Base-by-base conservation (phyloP, 495 filamentous ascomycete species). In the Aspergillus campestris region DNA sequence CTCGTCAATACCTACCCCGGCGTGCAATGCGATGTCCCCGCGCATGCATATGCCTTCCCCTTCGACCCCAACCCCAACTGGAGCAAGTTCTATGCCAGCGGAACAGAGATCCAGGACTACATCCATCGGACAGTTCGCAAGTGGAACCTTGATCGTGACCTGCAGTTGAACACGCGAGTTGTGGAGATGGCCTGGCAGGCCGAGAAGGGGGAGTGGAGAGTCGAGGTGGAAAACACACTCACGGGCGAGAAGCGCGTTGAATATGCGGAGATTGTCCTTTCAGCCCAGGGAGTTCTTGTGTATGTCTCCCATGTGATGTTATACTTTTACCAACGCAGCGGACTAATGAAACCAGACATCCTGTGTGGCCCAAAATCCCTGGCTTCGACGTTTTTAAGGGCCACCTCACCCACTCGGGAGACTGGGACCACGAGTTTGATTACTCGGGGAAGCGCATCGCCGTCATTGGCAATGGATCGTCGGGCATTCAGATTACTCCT, bases 61-160 rank as follows among this genome's bases (percentile, higher is more conserved):
- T 86, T 83, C 55, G 70, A 71, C 27, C 77, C 79, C 7, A 84
- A 83, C 47, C 65, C 70, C 5, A 60, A 77, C 46, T 86, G 82
- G 81, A 69, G 68, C 3, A 60, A 72, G 28, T 68, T 75, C 42
- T 84, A 78, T 47, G 73, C 77, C 7, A 58, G 64, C 14, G 76
- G 77, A 0, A 58, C 57, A 5, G 81, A 85, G 55, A 84, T 86
- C 38, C 58, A 65, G 12, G 67, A 68, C 28, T 86, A 85, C 47
- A 75, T 78, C 55, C 60, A 77, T 31, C 48, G 57, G 0, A 58
- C 77, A 3, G 73, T 72, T 2, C 52, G 59, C 12, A 82, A 80
- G 55, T 74, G 77, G 57, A 66, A 73, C 11, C 64, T 83, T 3
- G 66, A 72, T 31, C 58, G 69, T 31, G 62, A 74, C 40, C 47